These are phyloP conservation scores for Gossypium gossypioides DNA, from an alignment of 441 rosid species.

Conservation along the genomic window DNA sequence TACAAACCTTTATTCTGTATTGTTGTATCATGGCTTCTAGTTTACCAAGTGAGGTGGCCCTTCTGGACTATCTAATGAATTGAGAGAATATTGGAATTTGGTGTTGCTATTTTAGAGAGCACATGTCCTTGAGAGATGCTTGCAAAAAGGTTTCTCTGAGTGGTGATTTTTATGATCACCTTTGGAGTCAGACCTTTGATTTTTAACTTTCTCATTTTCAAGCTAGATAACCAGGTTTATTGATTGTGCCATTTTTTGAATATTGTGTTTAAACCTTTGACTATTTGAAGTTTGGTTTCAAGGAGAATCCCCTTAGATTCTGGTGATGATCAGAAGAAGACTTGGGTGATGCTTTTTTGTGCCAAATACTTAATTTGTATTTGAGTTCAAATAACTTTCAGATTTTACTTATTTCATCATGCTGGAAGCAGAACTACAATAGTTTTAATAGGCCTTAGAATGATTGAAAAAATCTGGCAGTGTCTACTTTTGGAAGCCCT, in stretches of 20 bases:
- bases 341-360: not conserved
- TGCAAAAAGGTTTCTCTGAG: not conserved
- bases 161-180: not conserved
- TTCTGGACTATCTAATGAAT: not conserved
- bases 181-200: not conserved
- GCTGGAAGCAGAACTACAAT: not conserved
- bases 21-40: not conserved
- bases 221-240: not conserved
- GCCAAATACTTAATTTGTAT: not conserved
- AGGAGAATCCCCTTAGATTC: not conserved
- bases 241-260: not conserved
- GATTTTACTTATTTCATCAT: not conserved
- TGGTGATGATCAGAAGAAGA: not conserved
- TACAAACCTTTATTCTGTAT: slow-evolving; percentile 18
- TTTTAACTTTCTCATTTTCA: not conserved
- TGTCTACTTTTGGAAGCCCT: not conserved
- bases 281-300: not conserved
- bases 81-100: not conserved
- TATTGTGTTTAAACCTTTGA: not conserved
- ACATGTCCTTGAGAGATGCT: not conserved
- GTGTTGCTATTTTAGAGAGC: not conserved
- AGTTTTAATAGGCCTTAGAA: not conserved
- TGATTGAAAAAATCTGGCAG: not conserved
- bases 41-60: not conserved
- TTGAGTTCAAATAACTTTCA: not conserved